Evolutionary conservation across 805 yeast species (phyloP), one percentile per base, ranked within the genome.

Genomic region (Wickerhamomyces strasburgensis): DNA sequence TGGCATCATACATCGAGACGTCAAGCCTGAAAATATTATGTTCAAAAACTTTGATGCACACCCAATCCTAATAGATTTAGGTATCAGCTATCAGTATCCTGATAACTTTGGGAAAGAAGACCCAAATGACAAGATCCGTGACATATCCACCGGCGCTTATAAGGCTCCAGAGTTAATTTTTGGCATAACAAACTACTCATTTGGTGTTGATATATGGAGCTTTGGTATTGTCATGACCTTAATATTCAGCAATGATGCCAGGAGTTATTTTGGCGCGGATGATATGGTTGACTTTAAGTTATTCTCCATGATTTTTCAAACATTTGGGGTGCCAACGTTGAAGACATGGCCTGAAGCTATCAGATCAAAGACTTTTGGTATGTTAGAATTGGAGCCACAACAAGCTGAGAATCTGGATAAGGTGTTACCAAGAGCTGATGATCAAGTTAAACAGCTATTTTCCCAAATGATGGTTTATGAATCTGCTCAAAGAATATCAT

Each of bases 1-100:
- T 35, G 86, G 83, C 5, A 80, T 90, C 19, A 85, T 90, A 31
- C 98, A 90, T 61, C 73, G 98, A 52, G 98, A 90, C 61, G 78
- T 90, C 47, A 93, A 93, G 57, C 88, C 93, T 1, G 86, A 80
- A 34, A 85, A 85, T 54, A 75, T 85, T 37, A 58, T 86, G 52
- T 78, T 81, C 42, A 62, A 56, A 35, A 51, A 51, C 5, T 35
- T 37, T n/a, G 49, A 51, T 9, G 18, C 50, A 3, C 33, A 42
- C 5, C 68, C 70, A 1, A 53, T 63, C 3, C 52, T 67, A n/a
- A 62, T 62, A 14, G 73, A 67, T 40, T 58, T 68, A 38, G 74
- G 73, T 0, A 65, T 64, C 17, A 53, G 63, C 14, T 68, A 51
- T 16, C 34, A 48, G 14, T 53, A 46, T 24, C 54, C 78, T 1